Evolutionary conservation across 345 rosid species (phyloP).

Genomic region (Rhizophora apiculata): DNA sequence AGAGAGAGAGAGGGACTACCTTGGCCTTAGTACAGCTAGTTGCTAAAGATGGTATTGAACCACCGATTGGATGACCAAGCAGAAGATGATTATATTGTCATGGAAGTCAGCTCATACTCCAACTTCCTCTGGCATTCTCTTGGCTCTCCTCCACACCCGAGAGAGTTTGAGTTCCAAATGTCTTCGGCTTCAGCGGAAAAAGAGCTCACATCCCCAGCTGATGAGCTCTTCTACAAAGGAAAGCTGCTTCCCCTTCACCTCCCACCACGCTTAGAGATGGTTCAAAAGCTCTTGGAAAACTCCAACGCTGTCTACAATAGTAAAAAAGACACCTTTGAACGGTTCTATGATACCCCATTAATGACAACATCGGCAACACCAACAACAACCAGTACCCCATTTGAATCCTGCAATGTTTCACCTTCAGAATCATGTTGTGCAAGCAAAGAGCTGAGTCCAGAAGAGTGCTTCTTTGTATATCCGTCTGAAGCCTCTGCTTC

Average conservation of each 20-base stretch:
- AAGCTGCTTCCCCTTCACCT: slow-evolving; percentile 94
- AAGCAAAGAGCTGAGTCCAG: slow-evolving; percentile 66
- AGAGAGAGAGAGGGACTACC: not conserved
- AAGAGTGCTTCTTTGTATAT: slow-evolving; percentile 41
- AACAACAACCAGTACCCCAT: slow-evolving; percentile 61
- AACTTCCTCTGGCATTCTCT: slow-evolving; percentile 39
- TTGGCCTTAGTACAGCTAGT: not conserved
- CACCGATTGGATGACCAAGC: slow-evolving; percentile 36
- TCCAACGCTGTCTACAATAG: slow-evolving; percentile 10
- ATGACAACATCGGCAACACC: slow-evolving; percentile 51
- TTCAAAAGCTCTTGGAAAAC: slow-evolving; percentile 56
- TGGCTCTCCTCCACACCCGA: slow-evolving; percentile 40
- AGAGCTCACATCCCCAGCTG: slow-evolving; percentile 64
- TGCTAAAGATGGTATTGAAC: slow-evolving; percentile 45
- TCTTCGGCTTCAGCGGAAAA: slow-evolving; percentile 47
- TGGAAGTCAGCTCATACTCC: slow-evolving; percentile 68
- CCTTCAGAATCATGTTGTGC: slow-evolving; percentile 70
- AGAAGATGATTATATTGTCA: slow-evolving; percentile 86
- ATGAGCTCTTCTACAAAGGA: slow-evolving; percentile 93
- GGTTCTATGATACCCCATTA: slow-evolving; percentile 61
- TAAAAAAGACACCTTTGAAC: slow-evolving; percentile 38
- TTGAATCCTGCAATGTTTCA: slow-evolving; percentile 77
- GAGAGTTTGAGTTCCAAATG: slow-evolving; percentile 92
- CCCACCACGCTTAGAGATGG: slow-evolving; percentile 83
- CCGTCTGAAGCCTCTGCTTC: slow-evolving; percentile 24